A percentile compares a stretch with the other conserved stretches of the same genome.
Evolutionary conservation across 2,329 filamentous ascomycete species (phyloP).

Genomic region (Colletotrichum destructivum): DNA sequence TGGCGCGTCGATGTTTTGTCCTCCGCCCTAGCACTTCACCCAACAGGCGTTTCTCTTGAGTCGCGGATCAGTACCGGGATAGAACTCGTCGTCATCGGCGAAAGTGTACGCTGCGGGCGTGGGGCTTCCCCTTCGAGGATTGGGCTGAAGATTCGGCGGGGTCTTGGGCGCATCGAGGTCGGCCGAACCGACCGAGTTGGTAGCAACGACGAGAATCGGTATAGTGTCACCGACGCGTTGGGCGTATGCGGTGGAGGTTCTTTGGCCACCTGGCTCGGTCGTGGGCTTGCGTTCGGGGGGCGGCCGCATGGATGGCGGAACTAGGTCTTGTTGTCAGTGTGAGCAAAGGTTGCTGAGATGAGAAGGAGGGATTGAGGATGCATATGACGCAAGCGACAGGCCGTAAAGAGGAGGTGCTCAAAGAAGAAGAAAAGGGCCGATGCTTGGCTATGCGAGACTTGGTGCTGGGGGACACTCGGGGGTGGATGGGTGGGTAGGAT

Average conservation of each 20-base stretch:
- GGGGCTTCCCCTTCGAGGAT: neutral
- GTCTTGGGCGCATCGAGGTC: slow-evolving; percentile 17
- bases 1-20: too few species aligned
- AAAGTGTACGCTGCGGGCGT: slow-evolving; percentile 30
- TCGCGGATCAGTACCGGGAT: slow-evolving; percentile 13
- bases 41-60: neutral
- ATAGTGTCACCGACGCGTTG: too few species aligned
- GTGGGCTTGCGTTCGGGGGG: neutral
- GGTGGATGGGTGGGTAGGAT: neutral
- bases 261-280: neutral
- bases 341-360: neutral
- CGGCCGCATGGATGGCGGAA: neutral
- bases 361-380: slow-evolving; percentile 14
- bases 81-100: slow-evolving; percentile 32
- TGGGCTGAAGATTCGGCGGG: slow-evolving; percentile 7
- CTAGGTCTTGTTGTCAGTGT: slow-evolving; percentile 15
- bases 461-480: neutral
- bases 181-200: slow-evolving; percentile 5
- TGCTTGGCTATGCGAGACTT: neutral
- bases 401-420: neutral
- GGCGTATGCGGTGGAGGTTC: neutral
- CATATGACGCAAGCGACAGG: neutral
- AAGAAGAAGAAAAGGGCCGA: neutral
- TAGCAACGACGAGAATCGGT: neutral
- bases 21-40: too few species aligned